phyloP scores from a whole-genome alignment of 768 basidiomycete species.

The Hemileccinum impolitum region DNA sequence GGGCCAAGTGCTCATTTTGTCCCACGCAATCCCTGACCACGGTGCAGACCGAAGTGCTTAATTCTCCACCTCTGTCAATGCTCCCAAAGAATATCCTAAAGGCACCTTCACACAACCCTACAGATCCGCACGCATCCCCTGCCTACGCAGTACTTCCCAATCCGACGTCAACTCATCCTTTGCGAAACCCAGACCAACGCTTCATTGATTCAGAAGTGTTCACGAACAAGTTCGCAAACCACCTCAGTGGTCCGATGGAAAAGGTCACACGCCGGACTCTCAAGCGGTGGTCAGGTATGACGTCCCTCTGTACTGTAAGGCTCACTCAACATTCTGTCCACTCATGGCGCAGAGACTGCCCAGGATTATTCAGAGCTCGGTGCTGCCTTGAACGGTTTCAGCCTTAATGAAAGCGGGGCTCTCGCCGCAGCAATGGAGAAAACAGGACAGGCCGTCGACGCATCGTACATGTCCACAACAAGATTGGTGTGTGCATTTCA shows the following conservation, averaged over 20 bases:
- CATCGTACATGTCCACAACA: conserved; percentile 90
- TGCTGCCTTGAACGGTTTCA: conserved; percentile 89
- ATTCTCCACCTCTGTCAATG: conserved; percentile 86
- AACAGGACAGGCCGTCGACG: conserved; percentile 94
- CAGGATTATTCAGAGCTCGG: conserved; percentile 91
- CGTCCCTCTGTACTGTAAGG: conserved; percentile 1
- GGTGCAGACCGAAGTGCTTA: conserved; percentile 79
- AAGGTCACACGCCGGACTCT: conserved; percentile 89
- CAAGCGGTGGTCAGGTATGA: conserved; percentile 91
- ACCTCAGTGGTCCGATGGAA: conserved; percentile 91
- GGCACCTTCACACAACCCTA: conserved; percentile 93
- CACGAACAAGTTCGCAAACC: conserved; percentile 91
- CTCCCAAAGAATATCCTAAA: conserved; percentile 95
- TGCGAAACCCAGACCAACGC: conserved; percentile 91
- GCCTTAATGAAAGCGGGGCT: conserved; percentile 74
- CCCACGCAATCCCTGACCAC: conserved; percentile 4
- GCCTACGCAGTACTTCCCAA: conserved; percentile 86
- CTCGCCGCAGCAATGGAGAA: conserved; percentile 89
- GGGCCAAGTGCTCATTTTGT: conserved; percentile 22
- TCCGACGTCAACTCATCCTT: conserved; percentile 82
- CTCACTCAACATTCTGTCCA: conserved; percentile 2
- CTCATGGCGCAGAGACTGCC: conserved; percentile 54
- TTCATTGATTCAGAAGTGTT: conserved; percentile 96
- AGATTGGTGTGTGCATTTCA: conserved; percentile 58
- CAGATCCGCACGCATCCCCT: conserved; percentile 65